phyloP scores from a whole-genome alignment of 495 filamentous ascomycete species.

The Penicillium riverlandense region DNA sequence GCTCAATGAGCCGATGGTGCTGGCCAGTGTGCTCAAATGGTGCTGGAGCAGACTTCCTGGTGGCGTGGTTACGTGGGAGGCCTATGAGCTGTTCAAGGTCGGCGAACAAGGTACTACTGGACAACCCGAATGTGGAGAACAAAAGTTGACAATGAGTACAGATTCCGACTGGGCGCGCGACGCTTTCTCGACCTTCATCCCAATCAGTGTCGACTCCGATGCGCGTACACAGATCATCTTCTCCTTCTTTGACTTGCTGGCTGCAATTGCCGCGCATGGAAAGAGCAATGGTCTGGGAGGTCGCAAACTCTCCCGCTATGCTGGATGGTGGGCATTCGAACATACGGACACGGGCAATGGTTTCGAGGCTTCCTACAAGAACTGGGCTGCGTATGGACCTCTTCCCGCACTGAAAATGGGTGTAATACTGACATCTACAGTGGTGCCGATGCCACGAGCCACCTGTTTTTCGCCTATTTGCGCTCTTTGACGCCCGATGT shows the following conservation, averaged over 20 bases:
- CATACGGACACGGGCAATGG: slow-evolving; percentile 74
- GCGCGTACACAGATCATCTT: slow-evolving; percentile 84
- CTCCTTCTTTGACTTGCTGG: slow-evolving; percentile 91
- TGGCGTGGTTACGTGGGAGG: slow-evolving; percentile 93
- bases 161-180: slow-evolving; percentile 90
- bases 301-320: slow-evolving; percentile 87
- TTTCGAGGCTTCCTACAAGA: slow-evolving; percentile 92
- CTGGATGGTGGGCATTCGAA: slow-evolving; percentile 99
- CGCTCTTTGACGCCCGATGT: slow-evolving; percentile 80
- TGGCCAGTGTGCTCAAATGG: slow-evolving; percentile 83
- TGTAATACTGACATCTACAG: slow-evolving; percentile 36
- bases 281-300: slow-evolving; percentile 93
- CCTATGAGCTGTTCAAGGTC: slow-evolving; percentile 91
- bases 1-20: slow-evolving; percentile 87
- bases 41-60: slow-evolving; percentile 93
- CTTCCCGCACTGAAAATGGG: background rate
- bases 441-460: slow-evolving; percentile 90
- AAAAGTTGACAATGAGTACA: slow-evolving; percentile 23
- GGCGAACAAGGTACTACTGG: slow-evolving; percentile 73
- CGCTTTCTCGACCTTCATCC: slow-evolving; percentile 94
- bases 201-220: slow-evolving; percentile 84
- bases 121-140: slow-evolving; percentile 1
- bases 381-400: slow-evolving; percentile 57
- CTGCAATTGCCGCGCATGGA: slow-evolving; percentile 73
- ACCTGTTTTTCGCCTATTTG: slow-evolving; percentile 96